Evolutionary conservation across 140 eudicot genomes (phyloP).

Genomic region (Cichorium intybus): DNA sequence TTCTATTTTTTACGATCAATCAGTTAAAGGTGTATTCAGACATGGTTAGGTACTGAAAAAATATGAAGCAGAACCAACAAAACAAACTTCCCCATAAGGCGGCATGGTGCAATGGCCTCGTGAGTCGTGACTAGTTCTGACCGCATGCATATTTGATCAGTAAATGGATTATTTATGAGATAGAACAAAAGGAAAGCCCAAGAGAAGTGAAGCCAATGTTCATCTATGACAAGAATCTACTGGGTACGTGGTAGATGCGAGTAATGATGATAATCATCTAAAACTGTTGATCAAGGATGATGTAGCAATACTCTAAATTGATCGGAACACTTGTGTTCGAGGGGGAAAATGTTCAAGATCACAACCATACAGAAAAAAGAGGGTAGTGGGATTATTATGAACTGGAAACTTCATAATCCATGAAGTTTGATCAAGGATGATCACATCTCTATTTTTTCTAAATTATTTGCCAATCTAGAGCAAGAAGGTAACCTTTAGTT

Average conservation of each 20-base stretch:
- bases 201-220: neutral
- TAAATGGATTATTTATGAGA: neutral
- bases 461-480: neutral
- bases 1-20: neutral
- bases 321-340: neutral
- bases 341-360: conserved; percentile 4
- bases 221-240: neutral
- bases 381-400: neutral
- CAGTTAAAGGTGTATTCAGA: neutral
- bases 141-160: neutral
- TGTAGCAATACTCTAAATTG: neutral
- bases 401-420: neutral
- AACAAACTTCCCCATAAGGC: neutral
- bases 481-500: neutral
- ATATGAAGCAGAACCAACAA: neutral
- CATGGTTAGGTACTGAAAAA: neutral
- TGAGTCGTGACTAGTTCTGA: neutral
- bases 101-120: neutral
- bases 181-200: neutral
- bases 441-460: neutral
- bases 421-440: conserved; percentile 5
- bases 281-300: neutral
- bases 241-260: neutral
- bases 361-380: neutral
- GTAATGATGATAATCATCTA: neutral